These are phyloP conservation scores for Neospora caninum DNA, from an alignment of 169 alveolate species.

Conservation along the genomic window DNA sequence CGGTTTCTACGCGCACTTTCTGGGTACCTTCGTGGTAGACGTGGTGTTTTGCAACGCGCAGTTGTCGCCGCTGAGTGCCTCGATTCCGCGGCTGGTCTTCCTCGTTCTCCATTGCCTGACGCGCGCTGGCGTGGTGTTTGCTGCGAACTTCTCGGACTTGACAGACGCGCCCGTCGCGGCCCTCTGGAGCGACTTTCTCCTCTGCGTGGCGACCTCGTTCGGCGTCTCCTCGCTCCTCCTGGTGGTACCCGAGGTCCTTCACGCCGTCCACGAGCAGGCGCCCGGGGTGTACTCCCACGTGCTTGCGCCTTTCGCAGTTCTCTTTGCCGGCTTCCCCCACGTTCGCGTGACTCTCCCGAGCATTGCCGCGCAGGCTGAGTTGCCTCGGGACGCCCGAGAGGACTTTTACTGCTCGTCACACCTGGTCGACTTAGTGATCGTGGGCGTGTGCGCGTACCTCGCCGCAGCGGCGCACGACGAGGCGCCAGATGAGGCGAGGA, in stretches of 20 bases:
- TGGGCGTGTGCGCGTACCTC: background rate
- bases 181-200: background rate
- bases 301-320: background rate
- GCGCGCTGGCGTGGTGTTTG: background rate
- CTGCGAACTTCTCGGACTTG: constrained; percentile 14
- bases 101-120: background rate
- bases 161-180: background rate
- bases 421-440: background rate
- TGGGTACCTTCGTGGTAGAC: constrained; percentile 6
- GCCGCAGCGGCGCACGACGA: background rate
- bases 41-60: constrained; percentile 7
- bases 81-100: background rate
- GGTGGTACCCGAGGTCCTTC: background rate
- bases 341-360: background rate
- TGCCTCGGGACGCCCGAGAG: background rate
- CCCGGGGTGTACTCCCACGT: background rate
- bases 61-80: constrained; percentile 22
- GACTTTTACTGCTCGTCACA: background rate
- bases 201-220: background rate
- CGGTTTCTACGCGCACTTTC: background rate
- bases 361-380: background rate
- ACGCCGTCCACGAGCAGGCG: background rate
- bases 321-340: background rate
- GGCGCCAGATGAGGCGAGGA: background rate
- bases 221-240: background rate